Percentiles rank a stretch among this genome's conserved stretches.
Evolutionary conservation across 1,139 yeast species (phyloP).

Genomic region (Zygoascus sp.): DNA sequence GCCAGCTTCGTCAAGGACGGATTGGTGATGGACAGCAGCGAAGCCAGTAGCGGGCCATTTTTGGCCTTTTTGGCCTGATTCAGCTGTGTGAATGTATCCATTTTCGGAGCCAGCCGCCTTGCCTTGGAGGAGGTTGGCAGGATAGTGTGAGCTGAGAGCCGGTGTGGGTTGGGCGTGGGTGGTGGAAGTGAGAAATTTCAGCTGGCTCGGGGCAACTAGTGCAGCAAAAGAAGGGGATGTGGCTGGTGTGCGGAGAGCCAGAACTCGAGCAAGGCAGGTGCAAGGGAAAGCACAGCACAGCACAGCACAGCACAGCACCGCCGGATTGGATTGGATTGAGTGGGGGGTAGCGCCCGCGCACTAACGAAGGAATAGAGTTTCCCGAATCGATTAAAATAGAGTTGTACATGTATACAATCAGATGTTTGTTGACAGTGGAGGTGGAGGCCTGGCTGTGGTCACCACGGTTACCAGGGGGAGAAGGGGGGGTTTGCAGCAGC

Average conservation of each 20-base stretch:
- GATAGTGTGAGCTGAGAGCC: not conserved
- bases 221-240: too few relatives aligned
- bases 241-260: too few relatives aligned
- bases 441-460: too few relatives aligned
- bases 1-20: slow-evolving; percentile 2
- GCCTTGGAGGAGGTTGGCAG: not conserved
- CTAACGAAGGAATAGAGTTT: not conserved
- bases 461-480: not conserved
- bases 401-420: too few relatives aligned
- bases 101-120: too few relatives aligned
- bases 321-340: not conserved
- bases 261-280: too few relatives aligned
- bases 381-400: too few relatives aligned
- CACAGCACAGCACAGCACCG: too few relatives aligned
- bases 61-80: slow-evolving; percentile 1
- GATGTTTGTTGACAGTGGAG: too few relatives aligned
- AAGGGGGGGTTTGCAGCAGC: too few relatives aligned
- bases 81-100: slow-evolving; percentile 3
- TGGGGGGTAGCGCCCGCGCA: not conserved
- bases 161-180: not conserved
- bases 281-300: not conserved
- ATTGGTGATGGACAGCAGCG: slow-evolving; percentile 8
- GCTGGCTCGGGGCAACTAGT: too few relatives aligned
- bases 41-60: slow-evolving; percentile 5
- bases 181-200: too few relatives aligned